These are phyloP conservation scores for Lepidium africanum DNA, from an alignment of 345 rosid genomes.

Conservation along the genomic window DNA sequence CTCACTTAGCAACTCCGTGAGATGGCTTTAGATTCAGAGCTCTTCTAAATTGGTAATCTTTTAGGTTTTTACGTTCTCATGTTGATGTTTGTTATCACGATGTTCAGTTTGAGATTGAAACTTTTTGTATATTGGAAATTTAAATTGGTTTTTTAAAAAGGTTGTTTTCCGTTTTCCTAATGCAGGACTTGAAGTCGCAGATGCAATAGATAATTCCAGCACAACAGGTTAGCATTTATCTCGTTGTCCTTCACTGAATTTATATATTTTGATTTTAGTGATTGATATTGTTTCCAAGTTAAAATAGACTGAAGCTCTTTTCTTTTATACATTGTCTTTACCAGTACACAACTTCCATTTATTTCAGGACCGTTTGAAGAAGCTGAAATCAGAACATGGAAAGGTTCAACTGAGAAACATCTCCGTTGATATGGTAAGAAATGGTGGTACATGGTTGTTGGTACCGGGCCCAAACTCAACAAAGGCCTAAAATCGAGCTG, in stretches of 20 bases:
- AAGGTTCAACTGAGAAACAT: conserved; percentile 64
- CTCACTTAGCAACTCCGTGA: conserved; percentile 41
- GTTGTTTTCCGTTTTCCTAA: background rate
- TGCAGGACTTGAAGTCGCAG: conserved; percentile 77
- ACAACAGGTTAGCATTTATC: conserved; percentile 53
- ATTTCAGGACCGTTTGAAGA: conserved; percentile 76
- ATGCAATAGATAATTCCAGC: conserved; percentile 80
- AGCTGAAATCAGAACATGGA: background rate
- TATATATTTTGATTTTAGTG: background rate
- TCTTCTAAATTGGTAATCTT: conserved; percentile 54
- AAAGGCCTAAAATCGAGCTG: conserved; percentile 54
- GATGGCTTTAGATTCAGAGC: conserved; percentile 81
- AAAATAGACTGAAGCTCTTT: background rate
- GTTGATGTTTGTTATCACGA: background rate
- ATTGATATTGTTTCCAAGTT: background rate
- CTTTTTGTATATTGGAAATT: background rate
- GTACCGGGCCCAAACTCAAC: too few species aligned
- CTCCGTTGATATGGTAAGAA: conserved; percentile 76
- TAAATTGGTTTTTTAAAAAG: background rate
- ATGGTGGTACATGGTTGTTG: too few species aligned
- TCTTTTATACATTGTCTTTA: background rate
- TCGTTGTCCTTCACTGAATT: background rate
- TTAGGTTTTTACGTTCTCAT: background rate
- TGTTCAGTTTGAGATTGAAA: background rate
- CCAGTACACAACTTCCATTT: background rate